Evolutionary conservation across 2,329 filamentous ascomycete genomes (phyloP).

Genomic region (Colletotrichum acutatum): DNA sequence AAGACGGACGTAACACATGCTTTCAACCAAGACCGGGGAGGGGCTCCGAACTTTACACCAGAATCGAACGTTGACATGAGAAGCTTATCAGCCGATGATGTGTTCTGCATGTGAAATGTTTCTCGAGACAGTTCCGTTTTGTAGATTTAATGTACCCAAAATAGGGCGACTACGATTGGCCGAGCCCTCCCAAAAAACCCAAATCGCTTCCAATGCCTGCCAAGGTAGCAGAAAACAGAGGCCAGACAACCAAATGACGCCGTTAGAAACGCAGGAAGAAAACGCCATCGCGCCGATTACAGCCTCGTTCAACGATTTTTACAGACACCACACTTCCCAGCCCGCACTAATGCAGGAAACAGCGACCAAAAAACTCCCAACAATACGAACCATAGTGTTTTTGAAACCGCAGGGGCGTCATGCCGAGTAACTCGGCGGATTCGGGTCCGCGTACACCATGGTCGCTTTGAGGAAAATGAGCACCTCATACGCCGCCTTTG

Average conservation of each 20-base stretch:
- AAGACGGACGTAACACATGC: background rate
- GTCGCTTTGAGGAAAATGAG: conserved; percentile 47
- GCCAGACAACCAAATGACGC: background rate
- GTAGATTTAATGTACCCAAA: conserved; percentile 10
- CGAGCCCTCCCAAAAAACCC: background rate
- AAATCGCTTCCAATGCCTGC: background rate
- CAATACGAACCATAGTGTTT: background rate
- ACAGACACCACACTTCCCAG: background rate
- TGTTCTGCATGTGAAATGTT: background rate
- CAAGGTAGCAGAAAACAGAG: background rate
- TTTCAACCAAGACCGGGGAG: background rate
- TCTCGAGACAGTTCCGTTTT: background rate
- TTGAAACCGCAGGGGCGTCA: conserved; percentile 4
- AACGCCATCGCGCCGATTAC: background rate
- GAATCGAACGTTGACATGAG: background rate
- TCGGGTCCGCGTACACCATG: conserved; percentile 34
- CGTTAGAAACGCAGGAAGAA: background rate
- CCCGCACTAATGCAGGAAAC: background rate
- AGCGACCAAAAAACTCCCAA: background rate
- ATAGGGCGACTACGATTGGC: conserved; percentile 4
- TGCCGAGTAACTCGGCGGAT: conserved; percentile 43
- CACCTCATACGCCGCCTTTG: conserved; percentile 50
- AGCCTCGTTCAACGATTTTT: background rate
- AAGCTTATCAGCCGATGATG: background rate
- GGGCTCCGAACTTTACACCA: background rate